Evolutionary conservation across 352 stramenopile genomes (phyloP), one percentile per base, ranked within the genome.

Genomic region (Pythium diclinum): DNA sequence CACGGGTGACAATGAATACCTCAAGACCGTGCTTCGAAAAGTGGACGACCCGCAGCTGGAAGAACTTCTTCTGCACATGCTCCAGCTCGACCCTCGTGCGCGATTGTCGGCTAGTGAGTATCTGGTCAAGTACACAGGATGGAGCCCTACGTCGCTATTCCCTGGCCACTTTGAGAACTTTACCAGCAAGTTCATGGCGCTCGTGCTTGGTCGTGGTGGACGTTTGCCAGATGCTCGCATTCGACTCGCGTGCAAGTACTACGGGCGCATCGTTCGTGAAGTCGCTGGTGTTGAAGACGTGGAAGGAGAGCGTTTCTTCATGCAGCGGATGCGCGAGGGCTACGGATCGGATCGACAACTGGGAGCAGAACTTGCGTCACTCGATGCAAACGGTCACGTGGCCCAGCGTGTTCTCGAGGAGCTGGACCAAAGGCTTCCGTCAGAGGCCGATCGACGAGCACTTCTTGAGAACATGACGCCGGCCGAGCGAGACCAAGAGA

Each of bases 51-150:
- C 84, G 13, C 71, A 85, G 23, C 74, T 98, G 33, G 81, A 97
- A 67, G 91, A 97, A 19, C 72, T 97, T 42, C 87, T 97, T 62
- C 77, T 94, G 44, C 91, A 98, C 60, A 99, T 99, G 96, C 71
- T 99, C 10, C 90, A 96, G 62, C 67, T 98, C 16, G 87, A 99
- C 68, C 92, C 94, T 21, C 78, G 74, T 13, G 77, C 93, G 40
- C 85, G 95, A 7, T 72, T 96, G 16, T 94, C 86, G 8, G 89
- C 93, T 0, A 85, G 69, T 33, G 90, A 94, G 33, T 98, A 98
- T 72, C 71, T 98, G 25, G 69, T 92, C 23, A 87, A 91, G 63
- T 94, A 98, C 51, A 91, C 88, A 0, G 57, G 67, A 32, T 32
- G 46, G 42, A 78, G 71, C 30, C 73, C 74, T 4, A 71, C 76